Base-by-base conservation (phyloP, 139 green algal species). In the Tetradesmus obliquus region DNA sequence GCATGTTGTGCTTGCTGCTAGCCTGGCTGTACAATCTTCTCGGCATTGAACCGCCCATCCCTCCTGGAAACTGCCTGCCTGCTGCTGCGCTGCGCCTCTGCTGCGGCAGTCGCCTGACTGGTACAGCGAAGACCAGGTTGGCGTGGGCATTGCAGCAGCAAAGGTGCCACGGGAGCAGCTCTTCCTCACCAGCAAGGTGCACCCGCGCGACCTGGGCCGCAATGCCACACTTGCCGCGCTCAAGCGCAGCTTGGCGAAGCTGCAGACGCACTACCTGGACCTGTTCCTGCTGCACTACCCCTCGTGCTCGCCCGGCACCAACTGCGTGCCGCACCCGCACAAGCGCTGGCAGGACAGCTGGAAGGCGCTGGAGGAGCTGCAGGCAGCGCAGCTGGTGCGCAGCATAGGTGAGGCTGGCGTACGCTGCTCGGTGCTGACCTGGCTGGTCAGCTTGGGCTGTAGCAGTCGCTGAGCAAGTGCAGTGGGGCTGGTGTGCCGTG, bases 281-380 rank as follows among this genome's bases (percentile, higher is more conserved):
- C 94, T 98, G 15, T 90, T 99, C 60, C 93, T 99, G 66, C 93
- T 99, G 89, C 97, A 99, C 94, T 99, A 99, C 92, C 95, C 97
- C 13, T 87, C 90, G 54, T 98, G 97, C 90, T 97, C 93, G 86
- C 86, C 86, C 12, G 86, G 86, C 3, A 90, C 80, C 1, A 87
- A 89, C 90, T 93, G 90, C 57, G 45, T 88, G 32, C 69, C 76
- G 2, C 15, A 66, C 3, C 60, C 86, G 1, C 82, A 94, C 55
- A 91, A 94, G 32, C 93, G 72, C 2, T 98, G 95, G 94, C 72
- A 95, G 86, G 96, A 97, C 91, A 97, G 94, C 87, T 98, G 95
- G 95, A 90, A 89, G 22, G 95, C 94, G 5, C 71, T 97, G 87
- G 95, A 97, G 91, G 55, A 96, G 76, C 90, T 97, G 58, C 91